Percentiles rank a stretch among this genome's conserved stretches.
Evolutionary conservation across 148 eudicot genomes (phyloP).

Genomic region (Cornus kousa): DNA sequence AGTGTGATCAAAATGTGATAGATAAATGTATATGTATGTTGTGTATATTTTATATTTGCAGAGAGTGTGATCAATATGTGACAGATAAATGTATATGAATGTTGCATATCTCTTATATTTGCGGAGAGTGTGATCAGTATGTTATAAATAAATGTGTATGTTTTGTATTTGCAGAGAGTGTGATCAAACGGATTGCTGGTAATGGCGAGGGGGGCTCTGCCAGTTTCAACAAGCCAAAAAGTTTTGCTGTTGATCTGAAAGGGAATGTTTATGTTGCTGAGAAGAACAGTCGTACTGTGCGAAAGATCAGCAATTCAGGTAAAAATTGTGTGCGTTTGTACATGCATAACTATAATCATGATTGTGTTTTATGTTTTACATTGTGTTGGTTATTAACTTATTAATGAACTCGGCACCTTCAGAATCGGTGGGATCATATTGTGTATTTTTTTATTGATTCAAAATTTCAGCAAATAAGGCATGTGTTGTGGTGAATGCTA

Average conservation of each 20-base stretch:
- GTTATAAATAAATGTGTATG: too few species aligned
- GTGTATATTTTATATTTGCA: not conserved
- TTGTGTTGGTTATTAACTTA: not conserved
- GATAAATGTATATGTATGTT: not conserved
- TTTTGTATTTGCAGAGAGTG: conserved; percentile 38
- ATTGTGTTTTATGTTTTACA: not conserved
- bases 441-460: too few species aligned
- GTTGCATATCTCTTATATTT: not conserved
- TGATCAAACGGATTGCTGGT: conserved; percentile 44
- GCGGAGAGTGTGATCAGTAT: too few species aligned
- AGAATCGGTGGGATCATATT: too few species aligned
- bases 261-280: conserved; percentile 78
- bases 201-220: conserved; percentile 42
- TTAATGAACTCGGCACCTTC: not conserved
- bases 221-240: conserved; percentile 53
- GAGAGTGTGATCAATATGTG: too few species aligned
- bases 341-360: not conserved
- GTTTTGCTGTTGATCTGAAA: conserved; percentile 67
- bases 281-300: conserved; percentile 42
- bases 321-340: too few species aligned
- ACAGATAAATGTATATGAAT: not conserved
- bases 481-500: too few species aligned
- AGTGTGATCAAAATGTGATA: too few species aligned
- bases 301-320: conserved; percentile 74
- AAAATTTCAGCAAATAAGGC: too few species aligned